Percentiles rank a stretch among this genome's conserved stretches.
Conservation (phyloP, 1,284 basidiomycete genomes). For the Ceratobasidium papillatum region DNA sequence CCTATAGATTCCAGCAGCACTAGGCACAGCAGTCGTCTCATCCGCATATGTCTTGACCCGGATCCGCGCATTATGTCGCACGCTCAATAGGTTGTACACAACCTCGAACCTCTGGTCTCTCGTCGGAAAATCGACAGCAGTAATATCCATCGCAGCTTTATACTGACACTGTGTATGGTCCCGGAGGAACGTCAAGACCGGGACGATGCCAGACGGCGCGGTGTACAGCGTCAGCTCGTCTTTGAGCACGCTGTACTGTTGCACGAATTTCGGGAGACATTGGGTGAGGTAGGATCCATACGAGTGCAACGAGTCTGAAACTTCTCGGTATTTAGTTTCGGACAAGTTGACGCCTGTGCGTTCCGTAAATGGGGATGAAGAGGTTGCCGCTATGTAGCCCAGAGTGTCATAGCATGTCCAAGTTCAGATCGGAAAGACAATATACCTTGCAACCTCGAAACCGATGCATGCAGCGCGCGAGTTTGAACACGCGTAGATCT, state of each 20-base stretch:
- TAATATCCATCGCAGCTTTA: conserved; percentile 93
- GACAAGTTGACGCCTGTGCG: conserved; percentile 87
- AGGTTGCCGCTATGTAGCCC: conserved; percentile 44
- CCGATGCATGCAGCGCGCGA: conserved; percentile 6
- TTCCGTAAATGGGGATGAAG: conserved; percentile 83
- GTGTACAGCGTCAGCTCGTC: conserved; percentile 95
- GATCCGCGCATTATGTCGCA: conserved; percentile 80
- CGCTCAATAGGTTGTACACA: conserved; percentile 93
- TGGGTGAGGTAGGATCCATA: conserved; percentile 92
- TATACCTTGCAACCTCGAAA: conserved; percentile 6
- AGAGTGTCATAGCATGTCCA: not conserved
- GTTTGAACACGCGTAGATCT: not conserved
- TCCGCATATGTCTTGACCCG: conserved; percentile 98
- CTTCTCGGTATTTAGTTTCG: conserved; percentile 69
- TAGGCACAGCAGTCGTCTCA: conserved; percentile 95
- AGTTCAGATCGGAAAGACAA: not conserved
- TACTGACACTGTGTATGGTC: conserved; percentile 98
- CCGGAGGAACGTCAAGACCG: conserved; percentile 90
- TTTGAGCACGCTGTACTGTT: conserved; percentile 97
- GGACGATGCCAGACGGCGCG: conserved; percentile 83
- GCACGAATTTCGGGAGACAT: conserved; percentile 92
- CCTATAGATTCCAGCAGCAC: conserved; percentile 78
- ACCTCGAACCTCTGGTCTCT: conserved; percentile 95
- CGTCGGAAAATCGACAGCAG: conserved; percentile 95
- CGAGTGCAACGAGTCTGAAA: conserved; percentile 80